Conservation (phyloP, 2,329 filamentous ascomycete species). For the Diaporthe humulicola region DNA sequence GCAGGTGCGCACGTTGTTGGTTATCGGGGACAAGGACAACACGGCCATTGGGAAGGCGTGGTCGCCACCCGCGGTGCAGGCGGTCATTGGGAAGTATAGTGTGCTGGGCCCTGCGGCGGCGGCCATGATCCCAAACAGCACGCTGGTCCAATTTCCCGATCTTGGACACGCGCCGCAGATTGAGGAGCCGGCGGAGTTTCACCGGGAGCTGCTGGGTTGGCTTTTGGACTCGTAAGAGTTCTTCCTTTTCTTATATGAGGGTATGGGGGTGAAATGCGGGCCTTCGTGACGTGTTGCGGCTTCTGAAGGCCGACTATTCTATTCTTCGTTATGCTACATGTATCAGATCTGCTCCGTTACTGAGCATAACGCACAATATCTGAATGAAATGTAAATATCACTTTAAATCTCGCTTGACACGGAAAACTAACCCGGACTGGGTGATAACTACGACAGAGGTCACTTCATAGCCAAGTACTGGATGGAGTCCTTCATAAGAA, state of each 20-base stretch:
- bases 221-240: constrained; percentile 42
- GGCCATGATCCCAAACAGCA: constrained; percentile 57
- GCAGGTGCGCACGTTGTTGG: constrained; percentile 59
- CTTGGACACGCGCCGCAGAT: constrained; percentile 68
- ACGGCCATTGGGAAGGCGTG: constrained; percentile 69
- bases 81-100: constrained; percentile 62
- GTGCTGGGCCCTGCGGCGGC: constrained; percentile 61
- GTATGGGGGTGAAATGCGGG: too few relatives aligned
- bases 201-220: constrained; percentile 61
- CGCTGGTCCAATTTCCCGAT: constrained; percentile 60
- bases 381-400: background rate
- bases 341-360: background rate
- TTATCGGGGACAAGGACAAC: constrained; percentile 65
- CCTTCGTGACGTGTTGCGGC: too few relatives aligned
- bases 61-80: constrained; percentile 58
- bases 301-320: background rate
- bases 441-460: background rate
- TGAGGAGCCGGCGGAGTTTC: constrained; percentile 61
- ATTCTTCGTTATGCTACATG: background rate
- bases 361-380: too few relatives aligned
- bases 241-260: background rate
- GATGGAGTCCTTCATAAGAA: too few relatives aligned
- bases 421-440: background rate
- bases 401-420: background rate
- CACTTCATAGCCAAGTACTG: too few relatives aligned